phyloP scores from a whole-genome alignment of 2,329 filamentous ascomycete species.

The Chrysoporthe deuterocubensis region DNA sequence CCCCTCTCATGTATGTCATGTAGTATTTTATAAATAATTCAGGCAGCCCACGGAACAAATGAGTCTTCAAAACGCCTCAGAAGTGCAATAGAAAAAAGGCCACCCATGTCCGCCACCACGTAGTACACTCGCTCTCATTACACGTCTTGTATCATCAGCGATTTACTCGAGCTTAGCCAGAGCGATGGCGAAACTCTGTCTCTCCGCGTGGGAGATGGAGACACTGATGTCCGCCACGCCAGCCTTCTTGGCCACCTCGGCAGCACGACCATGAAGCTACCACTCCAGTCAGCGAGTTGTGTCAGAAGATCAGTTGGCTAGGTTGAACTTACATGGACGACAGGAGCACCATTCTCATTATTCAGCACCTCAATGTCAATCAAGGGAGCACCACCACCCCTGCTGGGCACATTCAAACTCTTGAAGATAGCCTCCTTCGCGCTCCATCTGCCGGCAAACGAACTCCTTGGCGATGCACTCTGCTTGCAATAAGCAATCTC shows the following conservation, averaged over 20 bases:
- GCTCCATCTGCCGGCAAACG: conserved; percentile 94
- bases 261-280: conserved; percentile 85
- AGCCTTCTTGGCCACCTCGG: conserved; percentile 79
- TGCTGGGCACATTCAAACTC: conserved; percentile 83
- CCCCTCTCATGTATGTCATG: neutral
- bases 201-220: conserved; percentile 94
- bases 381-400: conserved; percentile 85
- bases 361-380: conserved; percentile 93
- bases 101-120: neutral
- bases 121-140: neutral
- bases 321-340: conserved; percentile 72
- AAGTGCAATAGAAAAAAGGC: neutral
- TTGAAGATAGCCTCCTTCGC: conserved; percentile 99
- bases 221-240: conserved; percentile 88
- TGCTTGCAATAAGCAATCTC: conserved; percentile 88
- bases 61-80: neutral
- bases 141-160: neutral
- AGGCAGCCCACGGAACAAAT: neutral
- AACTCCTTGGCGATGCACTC: conserved; percentile 79
- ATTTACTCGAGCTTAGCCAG: conserved; percentile 73
- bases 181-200: conserved; percentile 92
- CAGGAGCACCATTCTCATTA: conserved; percentile 80
- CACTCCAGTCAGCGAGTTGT: conserved; percentile 43
- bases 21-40: neutral
- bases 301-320: neutral